These are phyloP conservation scores for Solanum virginianum DNA, from an alignment of 257 asterid species.

Conservation along the genomic window DNA sequence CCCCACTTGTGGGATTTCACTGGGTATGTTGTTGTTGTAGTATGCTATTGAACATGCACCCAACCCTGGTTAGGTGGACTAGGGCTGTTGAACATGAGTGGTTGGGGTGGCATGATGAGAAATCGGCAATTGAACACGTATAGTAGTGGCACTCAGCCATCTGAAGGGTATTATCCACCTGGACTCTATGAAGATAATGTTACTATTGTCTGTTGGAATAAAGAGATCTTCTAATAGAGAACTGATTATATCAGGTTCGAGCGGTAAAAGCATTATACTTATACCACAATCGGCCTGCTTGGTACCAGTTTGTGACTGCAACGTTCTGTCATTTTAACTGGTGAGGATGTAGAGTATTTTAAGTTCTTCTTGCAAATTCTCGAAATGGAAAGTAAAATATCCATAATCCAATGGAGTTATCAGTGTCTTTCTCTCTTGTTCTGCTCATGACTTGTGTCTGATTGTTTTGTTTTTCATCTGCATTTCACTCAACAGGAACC, in stretches of 20 bases:
- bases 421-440: background rate
- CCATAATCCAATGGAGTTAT: background rate
- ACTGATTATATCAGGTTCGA: slow-evolving; percentile 38
- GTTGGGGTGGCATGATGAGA: background rate
- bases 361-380: background rate
- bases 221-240: background rate
- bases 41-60: background rate
- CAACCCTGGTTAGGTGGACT: background rate
- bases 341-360: slow-evolving; percentile 22
- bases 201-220: background rate
- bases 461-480: background rate
- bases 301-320: slow-evolving; percentile 96
- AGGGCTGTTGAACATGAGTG: background rate
- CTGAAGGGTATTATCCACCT: background rate
- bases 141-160: background rate
- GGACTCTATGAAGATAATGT: background rate
- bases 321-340: slow-evolving; percentile 84
- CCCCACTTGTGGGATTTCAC: no score
- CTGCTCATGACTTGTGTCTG: background rate
- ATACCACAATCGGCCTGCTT: slow-evolving; percentile 70
- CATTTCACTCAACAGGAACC: slow-evolving; percentile 45
- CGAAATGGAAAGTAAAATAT: background rate
- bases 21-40: no score
- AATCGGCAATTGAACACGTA: background rate
- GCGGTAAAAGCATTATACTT: slow-evolving; percentile 62